A percentile compares a stretch with the other conserved stretches of the same genome.
These are phyloP conservation scores for Diddensiella transvaalensis DNA, from an alignment of 805 yeast genomes.

Conservation along the genomic window DNA sequence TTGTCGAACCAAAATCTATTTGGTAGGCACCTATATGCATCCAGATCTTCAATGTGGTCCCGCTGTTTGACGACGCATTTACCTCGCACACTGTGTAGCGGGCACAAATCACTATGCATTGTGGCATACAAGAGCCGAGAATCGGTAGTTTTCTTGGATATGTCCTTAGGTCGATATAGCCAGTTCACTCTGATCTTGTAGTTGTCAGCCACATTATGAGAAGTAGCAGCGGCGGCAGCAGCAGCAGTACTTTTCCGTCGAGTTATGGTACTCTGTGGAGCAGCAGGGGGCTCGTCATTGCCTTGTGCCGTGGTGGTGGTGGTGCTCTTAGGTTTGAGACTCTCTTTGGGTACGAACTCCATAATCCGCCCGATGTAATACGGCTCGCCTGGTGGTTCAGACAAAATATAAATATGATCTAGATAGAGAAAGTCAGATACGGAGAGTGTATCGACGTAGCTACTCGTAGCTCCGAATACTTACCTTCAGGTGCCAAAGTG, in stretches of 20 bases:
- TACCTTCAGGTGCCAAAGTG: conserved; percentile 29
- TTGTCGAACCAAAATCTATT: conserved; percentile 80
- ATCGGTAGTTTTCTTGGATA: conserved; percentile 62
- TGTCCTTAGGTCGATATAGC: conserved; percentile 87
- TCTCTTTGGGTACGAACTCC: conserved; percentile 55
- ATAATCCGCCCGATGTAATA: conserved; percentile 82
- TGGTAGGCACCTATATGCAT: conserved; percentile 53
- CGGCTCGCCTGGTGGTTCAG: conserved; percentile 94
- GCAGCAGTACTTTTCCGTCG: conserved; percentile 19
- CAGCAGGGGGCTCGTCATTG: conserved; percentile 3
- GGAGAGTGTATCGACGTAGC: too few relatives aligned
- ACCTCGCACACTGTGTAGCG: conserved; percentile 72
- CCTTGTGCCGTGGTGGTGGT: conserved; percentile 2
- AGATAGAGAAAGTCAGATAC: background rate
- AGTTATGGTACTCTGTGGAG: background rate
- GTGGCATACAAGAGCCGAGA: conserved; percentile 78
- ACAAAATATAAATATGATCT: conserved; percentile 75
- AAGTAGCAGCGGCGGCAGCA: conserved; percentile 17
- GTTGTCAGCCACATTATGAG: conserved; percentile 45
- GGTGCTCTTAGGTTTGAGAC: conserved; percentile 8
- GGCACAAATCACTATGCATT: conserved; percentile 81
- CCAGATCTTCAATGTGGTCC: conserved; percentile 59
- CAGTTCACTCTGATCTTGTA: conserved; percentile 74
- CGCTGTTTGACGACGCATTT: conserved; percentile 64
- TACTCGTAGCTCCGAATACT: too few relatives aligned